phyloP scores from a whole-genome alignment of 768 basidiomycete species.

The Harrya chromipes region DNA sequence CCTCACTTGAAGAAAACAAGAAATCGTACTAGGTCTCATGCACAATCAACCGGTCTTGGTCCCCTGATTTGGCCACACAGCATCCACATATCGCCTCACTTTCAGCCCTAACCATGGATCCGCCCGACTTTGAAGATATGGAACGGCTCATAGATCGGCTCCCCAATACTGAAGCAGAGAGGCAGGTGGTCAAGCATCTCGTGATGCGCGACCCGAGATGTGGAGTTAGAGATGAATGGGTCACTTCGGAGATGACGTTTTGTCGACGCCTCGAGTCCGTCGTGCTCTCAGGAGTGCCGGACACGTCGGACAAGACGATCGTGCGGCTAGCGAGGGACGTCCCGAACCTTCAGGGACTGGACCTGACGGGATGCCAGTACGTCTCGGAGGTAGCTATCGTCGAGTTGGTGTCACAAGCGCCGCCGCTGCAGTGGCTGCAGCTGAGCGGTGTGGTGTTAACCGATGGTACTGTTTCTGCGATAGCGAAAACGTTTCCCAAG shows the following conservation, averaged over 20 bases:
- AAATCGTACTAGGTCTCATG: too few relatives aligned
- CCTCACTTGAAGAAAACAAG: not conserved
- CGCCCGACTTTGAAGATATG: constrained; percentile 44
- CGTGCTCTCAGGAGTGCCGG: constrained; percentile 63
- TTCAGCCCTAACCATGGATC: constrained; percentile 18
- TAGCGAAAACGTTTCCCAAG: constrained; percentile 71
- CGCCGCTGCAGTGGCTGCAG: constrained; percentile 70
- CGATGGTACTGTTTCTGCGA: constrained; percentile 57
- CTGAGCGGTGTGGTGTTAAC: constrained; percentile 66
- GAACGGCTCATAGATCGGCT: constrained; percentile 58
- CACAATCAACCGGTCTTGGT: too few relatives aligned
- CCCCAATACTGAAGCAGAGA: constrained; percentile 55
- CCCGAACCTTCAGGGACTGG: constrained; percentile 66
- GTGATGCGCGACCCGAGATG: constrained; percentile 43
- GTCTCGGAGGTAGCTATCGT: constrained; percentile 78
- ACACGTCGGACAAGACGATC: constrained; percentile 68
- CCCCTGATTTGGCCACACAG: not conserved
- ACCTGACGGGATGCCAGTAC: constrained; percentile 69
- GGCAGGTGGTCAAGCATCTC: constrained; percentile 57
- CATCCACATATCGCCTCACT: not conserved
- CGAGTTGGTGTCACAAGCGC: constrained; percentile 65
- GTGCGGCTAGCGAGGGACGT: constrained; percentile 60
- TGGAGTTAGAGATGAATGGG: constrained; percentile 53
- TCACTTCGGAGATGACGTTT: constrained; percentile 52
- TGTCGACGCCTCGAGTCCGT: constrained; percentile 69